Percentiles rank a stretch among this genome's conserved stretches.
phyloP scores from a whole-genome alignment of 495 filamentous ascomycete species.

The Talaromyces borbonicus region DNA sequence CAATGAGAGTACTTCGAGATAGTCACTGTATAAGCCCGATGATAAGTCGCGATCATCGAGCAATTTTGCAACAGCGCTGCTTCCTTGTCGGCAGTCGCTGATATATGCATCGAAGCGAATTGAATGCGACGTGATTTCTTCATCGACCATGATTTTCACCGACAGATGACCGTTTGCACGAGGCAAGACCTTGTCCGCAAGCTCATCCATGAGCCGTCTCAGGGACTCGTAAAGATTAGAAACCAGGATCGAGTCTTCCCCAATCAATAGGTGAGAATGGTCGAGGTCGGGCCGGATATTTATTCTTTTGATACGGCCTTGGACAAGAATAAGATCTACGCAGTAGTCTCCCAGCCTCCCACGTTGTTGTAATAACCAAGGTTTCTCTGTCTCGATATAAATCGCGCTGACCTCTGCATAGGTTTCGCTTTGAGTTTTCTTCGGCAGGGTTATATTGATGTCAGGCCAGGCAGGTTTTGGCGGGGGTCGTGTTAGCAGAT shows the following conservation, averaged over 20 bases:
- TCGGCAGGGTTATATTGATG: conserved; percentile 49
- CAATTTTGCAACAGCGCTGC: conserved; percentile 18
- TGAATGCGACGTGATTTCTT: conserved; percentile 27
- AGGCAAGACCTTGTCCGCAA: conserved; percentile 36
- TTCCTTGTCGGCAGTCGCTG: conserved; percentile 27
- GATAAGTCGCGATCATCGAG: conserved; percentile 16
- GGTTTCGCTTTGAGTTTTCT: conserved; percentile 41
- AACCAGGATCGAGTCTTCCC: conserved; percentile 43
- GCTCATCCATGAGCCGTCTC: conserved; percentile 47
- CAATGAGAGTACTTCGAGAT: conserved; percentile 26
- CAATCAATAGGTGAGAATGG: conserved; percentile 33
- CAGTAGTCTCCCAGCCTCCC: conserved; percentile 55
- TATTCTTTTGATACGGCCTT: conserved; percentile 51
- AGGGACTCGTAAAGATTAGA: conserved; percentile 47
- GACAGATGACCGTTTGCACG: conserved; percentile 59
- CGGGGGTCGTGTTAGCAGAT: conserved; percentile 53
- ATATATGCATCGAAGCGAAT: conserved; percentile 33
- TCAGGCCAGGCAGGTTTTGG: conserved; percentile 21
- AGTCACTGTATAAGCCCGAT: conserved; percentile 19
- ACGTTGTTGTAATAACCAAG: conserved; percentile 63
- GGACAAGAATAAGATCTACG: conserved; percentile 55
- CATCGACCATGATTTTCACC: conserved; percentile 54
- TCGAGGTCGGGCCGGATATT: conserved; percentile 48
- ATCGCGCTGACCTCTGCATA: conserved; percentile 43
- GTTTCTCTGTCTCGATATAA: conserved; percentile 41